Evolutionary conservation across 345 rosid species (phyloP), one percentile per base, ranked within the genome.

Genomic region (Populus davidiana): DNA sequence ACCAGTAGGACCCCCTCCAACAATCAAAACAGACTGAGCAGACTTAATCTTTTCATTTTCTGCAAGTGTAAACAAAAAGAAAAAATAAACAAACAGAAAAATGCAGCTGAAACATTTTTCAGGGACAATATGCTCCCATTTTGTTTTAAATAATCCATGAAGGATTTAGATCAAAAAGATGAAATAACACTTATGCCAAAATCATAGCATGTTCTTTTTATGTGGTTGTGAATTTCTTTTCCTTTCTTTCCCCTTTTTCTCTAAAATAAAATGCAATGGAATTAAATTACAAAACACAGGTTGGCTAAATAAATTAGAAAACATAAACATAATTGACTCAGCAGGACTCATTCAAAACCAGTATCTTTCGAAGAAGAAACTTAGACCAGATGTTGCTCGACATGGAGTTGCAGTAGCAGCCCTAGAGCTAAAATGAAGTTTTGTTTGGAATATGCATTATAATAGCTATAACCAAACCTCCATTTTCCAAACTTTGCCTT

Each of bases 1-100:
- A 54, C 98, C 99, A 39, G 93, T 82, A 0, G 98, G 99, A 75
- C 99, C 99, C 64, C 98, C 99, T 81, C 99, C 99, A 65, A 94
- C 83, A 25, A 93, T 90, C 81, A 94, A 80, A 83, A 94, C 83
- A 25, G 97, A 94, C 52, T 23, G 69, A 33, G 98, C 91, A 63
- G 98, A 77, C 77, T 82, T 84, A 21, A 94, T 93, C 91, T 91
- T 93, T 66, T 93, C 88, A 80, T 82, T 81, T 52, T 91, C 98
- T 94, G 88, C 75, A 72, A 67, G 41, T 23, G 80, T 33, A 75
- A 67, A 74, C 11, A 69, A 8, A 67, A 39, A n/a, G 66, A 23
- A 59, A 62, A 71, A 67, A 77, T 50, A 64, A 41, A 52, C 39
- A 31, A 67, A 18, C 71, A 27, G 69, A 29, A 18, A 33, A 63